Evolutionary conservation across 768 basidiomycete species (phyloP).

Genomic region (Lactarius hengduanensis): DNA sequence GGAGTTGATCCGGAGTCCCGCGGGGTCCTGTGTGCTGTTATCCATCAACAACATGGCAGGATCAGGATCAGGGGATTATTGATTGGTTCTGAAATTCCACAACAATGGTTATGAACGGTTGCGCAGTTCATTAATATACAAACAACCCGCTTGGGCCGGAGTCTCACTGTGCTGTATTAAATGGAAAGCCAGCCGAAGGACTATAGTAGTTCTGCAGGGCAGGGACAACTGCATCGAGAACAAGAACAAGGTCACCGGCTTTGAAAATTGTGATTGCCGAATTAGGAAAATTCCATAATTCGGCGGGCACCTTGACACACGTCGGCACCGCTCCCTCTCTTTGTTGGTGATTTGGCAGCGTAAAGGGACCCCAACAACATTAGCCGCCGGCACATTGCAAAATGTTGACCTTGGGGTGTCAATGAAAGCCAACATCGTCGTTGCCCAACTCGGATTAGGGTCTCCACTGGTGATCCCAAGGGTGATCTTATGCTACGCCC

Average conservation of each 20-base stretch:
- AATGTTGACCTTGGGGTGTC: neutral
- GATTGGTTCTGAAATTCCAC: neutral
- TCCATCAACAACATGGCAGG: neutral
- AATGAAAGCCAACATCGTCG: neutral
- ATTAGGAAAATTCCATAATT: neutral
- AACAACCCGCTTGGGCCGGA: neutral
- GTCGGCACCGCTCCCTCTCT: neutral
- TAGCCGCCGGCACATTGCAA: neutral
- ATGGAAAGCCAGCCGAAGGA: neutral
- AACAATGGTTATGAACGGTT: neutral
- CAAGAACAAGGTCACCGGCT: neutral
- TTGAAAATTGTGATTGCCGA: neutral
- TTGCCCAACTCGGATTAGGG: neutral
- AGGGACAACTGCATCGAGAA: neutral
- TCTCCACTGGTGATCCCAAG: neutral
- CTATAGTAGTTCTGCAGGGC: neutral
- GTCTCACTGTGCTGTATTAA: neutral
- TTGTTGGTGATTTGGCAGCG: neutral
- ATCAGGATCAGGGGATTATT: neutral
- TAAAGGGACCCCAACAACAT: neutral
- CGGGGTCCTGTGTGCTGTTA: slow-evolving; percentile 12
- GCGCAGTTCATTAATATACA: neutral
- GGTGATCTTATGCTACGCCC: neutral
- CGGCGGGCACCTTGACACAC: neutral
- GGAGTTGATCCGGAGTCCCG: slow-evolving; percentile 22